Evolutionary conservation across 495 filamentous ascomycete genomes (phyloP), one percentile per base, ranked within the genome.

Genomic region (Podospora tetraspora): DNA sequence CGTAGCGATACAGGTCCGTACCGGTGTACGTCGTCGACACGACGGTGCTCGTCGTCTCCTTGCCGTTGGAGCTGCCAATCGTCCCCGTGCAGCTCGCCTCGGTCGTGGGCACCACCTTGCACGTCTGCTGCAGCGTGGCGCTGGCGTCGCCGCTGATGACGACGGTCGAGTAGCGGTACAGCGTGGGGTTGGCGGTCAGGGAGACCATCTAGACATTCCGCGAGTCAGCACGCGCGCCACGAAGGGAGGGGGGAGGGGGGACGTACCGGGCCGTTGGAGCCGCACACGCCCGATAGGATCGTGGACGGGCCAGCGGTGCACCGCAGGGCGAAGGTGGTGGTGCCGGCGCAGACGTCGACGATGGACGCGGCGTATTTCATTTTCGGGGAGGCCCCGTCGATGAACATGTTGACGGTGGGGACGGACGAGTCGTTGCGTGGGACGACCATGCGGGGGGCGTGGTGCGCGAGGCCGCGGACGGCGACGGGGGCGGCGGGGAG

Each of bases 331-430:
- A 2, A 62, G 60, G 60, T 62, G 27, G 60, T 62, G 19, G 19
- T 19, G 24, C 10, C 60, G 60, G 60, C n/a, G 60, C 60, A 62
- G 24, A 34, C 60, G 60, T 62, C 60, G 60, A 62, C n/a, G 27
- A 62, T 62, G 24, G 60, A 62, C 1, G 60, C 60, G 29, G 29
- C 60, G 29, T 34, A 62, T 8, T 21, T 0, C 3, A n/a, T 34
- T 11, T 34, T 12, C 3, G 11, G 5, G 0, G 3, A 12, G 12
- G 9, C 27, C 1, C 27, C 27, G 60, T 34, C 60, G 24, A 62
- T 23, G 16, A 62, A 62, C 60, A 62, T 62, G 27, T 62, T 62
- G 24, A 62, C 19, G 24, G 25, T 62, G 60, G 60, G 60, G 13
- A 62, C 27, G 9, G 23, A 9, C 5, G 60, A 34, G 60, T 62